Percentiles rank a stretch among this genome's conserved stretches.
phyloP scores from a whole-genome alignment of 192 early-diverging fungal genomes.

The Backusella tarrabulga region DNA sequence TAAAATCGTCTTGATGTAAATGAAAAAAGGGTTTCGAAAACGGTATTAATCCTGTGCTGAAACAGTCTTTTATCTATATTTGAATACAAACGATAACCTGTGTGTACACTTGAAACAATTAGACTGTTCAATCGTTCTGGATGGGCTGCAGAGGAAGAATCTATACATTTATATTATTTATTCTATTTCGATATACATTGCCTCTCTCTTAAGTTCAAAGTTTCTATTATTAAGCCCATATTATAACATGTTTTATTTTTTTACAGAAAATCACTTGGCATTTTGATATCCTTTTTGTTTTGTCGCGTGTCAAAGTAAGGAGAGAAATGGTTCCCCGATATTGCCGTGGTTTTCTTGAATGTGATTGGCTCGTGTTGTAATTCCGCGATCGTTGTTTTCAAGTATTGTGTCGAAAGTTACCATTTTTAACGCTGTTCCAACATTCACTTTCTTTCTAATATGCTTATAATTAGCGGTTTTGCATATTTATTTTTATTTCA shows the following conservation, averaged over 20 bases:
- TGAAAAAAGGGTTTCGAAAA: neutral
- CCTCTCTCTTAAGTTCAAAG: neutral
- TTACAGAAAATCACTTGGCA: constrained; percentile 7
- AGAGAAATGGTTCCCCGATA: neutral
- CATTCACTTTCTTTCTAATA: neutral
- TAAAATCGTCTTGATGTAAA: neutral
- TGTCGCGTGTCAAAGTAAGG: neutral
- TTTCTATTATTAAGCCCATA: neutral
- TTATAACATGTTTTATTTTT: neutral
- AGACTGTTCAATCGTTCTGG: neutral
- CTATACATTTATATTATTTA: neutral
- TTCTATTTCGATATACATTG: neutral
- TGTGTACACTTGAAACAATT: neutral
- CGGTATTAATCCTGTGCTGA: neutral
- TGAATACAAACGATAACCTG: neutral
- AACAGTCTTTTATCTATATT: neutral
- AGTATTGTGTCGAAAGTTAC: neutral
- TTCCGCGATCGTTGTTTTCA: neutral
- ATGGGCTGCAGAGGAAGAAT: neutral
- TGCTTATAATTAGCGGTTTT: neutral
- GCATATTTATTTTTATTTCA: constrained; percentile 1
- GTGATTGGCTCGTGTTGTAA: neutral
- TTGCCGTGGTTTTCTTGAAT: neutral
- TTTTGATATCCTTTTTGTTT: neutral
- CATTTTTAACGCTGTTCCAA: neutral